phyloP scores from a whole-genome alignment of 805 yeast genomes.

The Starmerella bombicola region DNA sequence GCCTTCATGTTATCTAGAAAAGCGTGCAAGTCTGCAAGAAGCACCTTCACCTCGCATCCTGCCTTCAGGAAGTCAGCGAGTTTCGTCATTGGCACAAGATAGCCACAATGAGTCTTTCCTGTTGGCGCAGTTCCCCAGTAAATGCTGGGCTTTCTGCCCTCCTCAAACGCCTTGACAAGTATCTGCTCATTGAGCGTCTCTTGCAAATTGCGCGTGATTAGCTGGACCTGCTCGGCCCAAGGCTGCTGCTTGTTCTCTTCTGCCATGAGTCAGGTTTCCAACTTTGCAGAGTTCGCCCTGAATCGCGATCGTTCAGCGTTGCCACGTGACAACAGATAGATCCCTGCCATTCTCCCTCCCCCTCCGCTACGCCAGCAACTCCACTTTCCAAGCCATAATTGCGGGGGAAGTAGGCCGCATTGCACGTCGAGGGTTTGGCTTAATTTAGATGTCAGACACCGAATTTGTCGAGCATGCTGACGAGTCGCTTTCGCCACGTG shows the following conservation, averaged over 20 bases:
- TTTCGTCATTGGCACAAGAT: constrained; percentile 95
- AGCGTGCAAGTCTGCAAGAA: constrained; percentile 92
- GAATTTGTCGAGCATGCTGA: constrained; percentile 7
- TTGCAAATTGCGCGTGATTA: constrained; percentile 77
- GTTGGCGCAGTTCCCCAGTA: constrained; percentile 99
- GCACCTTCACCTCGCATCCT: constrained; percentile 85
- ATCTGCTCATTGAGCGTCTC: constrained; percentile 83
- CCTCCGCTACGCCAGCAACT: too few relatives aligned
- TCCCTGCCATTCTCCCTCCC: too few relatives aligned
- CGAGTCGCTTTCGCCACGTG: constrained; percentile 1
- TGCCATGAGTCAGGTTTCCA: too few relatives aligned
- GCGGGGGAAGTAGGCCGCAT: too few relatives aligned
- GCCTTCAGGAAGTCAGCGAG: constrained; percentile 90
- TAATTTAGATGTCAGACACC: constrained; percentile 1
- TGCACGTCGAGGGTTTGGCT: too few relatives aligned
- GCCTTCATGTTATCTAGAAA: constrained; percentile 98
- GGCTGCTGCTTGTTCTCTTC: constrained; percentile 2
- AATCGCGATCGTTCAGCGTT: too few relatives aligned
- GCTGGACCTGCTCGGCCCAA: constrained; percentile 29
- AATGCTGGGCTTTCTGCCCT: constrained; percentile 68
- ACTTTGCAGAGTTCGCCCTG: too few relatives aligned
- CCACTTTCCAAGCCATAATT: too few relatives aligned
- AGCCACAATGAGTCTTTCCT: constrained; percentile 97
- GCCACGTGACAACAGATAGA: too few relatives aligned
- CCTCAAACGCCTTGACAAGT: constrained; percentile 69